Conservation (phyloP, 805 yeast species). For the Myxozyma vanderwaltii region DNA sequence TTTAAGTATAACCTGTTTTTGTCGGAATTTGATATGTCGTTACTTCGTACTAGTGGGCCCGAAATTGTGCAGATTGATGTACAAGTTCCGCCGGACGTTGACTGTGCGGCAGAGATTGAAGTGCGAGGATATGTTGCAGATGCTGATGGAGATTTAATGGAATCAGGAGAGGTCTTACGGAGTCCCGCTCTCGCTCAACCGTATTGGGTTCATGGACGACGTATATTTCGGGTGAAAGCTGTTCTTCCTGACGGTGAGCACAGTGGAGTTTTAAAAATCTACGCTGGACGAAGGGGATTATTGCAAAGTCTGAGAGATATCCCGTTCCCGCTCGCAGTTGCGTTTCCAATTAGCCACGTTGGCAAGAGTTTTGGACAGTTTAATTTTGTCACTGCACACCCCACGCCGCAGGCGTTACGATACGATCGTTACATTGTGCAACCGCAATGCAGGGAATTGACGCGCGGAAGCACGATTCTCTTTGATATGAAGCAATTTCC, state of each 20-base stretch:
- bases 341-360: slow-evolving; percentile 27
- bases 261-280: slow-evolving; percentile 74
- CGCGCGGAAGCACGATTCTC: slow-evolving; percentile 58
- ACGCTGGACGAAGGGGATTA: slow-evolving; percentile 63
- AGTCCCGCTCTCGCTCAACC: slow-evolving; percentile 75
- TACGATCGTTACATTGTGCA: slow-evolving; percentile 80
- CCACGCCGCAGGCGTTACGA: slow-evolving; percentile 66
- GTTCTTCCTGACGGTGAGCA: slow-evolving; percentile 68
- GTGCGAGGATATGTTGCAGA: slow-evolving; percentile 32
- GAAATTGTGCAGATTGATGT: slow-evolving; percentile 81
- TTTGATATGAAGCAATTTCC: slow-evolving; percentile 67
- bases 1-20: slow-evolving; percentile 61
- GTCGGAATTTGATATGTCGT: slow-evolving; percentile 71
- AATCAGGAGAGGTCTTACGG: slow-evolving; percentile 38
- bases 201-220: slow-evolving; percentile 63
- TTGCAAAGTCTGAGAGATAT: slow-evolving; percentile 24
- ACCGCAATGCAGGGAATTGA: slow-evolving; percentile 74
- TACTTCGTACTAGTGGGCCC: slow-evolving; percentile 68
- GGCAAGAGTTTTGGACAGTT: slow-evolving; percentile 48
- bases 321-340: slow-evolving; percentile 44
- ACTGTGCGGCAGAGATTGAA: slow-evolving; percentile 56
- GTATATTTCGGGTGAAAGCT: slow-evolving; percentile 79
- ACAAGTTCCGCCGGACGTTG: slow-evolving; percentile 69
- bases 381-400: slow-evolving; percentile 70
- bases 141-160: slow-evolving; percentile 43